A percentile compares a stretch with the other conserved stretches of the same genome.
Conservation (phyloP, 192 early-diverging fungal species). For the Coemansia erecta region DNA sequence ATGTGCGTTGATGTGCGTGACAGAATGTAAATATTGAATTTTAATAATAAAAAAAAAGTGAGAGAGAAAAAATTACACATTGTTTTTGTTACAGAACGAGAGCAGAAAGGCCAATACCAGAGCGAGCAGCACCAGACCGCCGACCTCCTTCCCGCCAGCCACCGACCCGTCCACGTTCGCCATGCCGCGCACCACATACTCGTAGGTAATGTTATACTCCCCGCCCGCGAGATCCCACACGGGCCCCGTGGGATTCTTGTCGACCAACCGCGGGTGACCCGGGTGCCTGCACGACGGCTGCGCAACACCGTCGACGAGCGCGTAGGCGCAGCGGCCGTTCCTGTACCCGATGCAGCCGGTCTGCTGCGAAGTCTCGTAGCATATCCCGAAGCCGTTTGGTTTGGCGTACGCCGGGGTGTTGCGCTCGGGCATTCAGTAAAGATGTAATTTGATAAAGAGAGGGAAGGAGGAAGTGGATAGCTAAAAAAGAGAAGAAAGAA, state of each 20-base stretch:
- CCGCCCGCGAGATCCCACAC: neutral
- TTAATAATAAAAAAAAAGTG: too few species aligned
- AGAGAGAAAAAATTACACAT: too few species aligned
- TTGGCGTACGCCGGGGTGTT: neutral
- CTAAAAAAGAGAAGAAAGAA: too few species aligned
- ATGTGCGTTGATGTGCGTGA: too few species aligned
- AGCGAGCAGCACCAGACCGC: neutral
- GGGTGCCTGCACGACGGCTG: neutral
- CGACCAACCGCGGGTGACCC: neutral
- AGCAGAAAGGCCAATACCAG: neutral
- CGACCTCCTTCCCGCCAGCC: neutral
- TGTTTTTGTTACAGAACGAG: neutral
- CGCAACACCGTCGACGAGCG: neutral
- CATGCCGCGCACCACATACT: neutral
- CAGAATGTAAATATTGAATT: too few species aligned
- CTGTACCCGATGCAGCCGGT: neutral
- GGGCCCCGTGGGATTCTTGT: neutral
- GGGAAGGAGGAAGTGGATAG: too few species aligned
- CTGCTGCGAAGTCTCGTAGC: neutral
- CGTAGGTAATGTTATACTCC: neutral
- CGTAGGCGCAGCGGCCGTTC: conserved; percentile 1
- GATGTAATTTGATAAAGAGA: too few species aligned
- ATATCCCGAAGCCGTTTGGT: conserved; percentile 4
- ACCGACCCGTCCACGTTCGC: neutral
- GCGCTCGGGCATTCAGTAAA: too few species aligned